These are phyloP conservation scores for Candida ipomoeae DNA, from an alignment of 805 yeast genomes.

Conservation along the genomic window DNA sequence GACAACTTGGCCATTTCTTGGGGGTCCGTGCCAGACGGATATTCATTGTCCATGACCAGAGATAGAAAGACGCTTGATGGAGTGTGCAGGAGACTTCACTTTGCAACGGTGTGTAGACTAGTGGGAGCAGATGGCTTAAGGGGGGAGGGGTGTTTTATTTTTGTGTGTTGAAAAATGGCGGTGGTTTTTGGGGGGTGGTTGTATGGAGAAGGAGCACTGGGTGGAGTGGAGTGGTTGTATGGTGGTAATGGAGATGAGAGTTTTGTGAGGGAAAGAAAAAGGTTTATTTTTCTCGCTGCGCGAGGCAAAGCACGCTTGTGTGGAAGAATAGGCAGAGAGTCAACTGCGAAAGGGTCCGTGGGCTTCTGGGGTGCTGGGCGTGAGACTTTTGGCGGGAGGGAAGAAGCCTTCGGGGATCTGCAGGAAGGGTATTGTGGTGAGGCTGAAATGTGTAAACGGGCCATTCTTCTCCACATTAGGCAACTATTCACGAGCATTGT, in stretches of 20 bases:
- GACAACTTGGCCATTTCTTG: constrained; percentile 6
- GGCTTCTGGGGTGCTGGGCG: background rate
- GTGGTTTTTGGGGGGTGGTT: background rate
- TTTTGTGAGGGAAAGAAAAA: background rate
- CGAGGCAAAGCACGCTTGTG: background rate
- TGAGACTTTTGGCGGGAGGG: background rate
- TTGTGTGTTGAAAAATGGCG: background rate
- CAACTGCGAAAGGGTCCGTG: background rate
- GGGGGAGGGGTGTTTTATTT: background rate
- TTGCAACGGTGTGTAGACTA: background rate
- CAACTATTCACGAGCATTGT: background rate
- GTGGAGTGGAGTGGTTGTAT: background rate
- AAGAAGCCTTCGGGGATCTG: too few relatives aligned
- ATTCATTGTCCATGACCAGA: constrained; percentile 3
- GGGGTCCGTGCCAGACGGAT: constrained; percentile 4
- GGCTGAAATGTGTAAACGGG: too few relatives aligned
- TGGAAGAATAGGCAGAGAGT: too few relatives aligned
- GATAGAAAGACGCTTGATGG: background rate
- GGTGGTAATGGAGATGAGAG: background rate
- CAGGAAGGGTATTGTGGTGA: too few relatives aligned
- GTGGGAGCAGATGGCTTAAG: background rate
- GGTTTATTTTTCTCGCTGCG: constrained; percentile 1
- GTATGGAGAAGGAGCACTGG: background rate
- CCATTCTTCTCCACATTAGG: background rate
- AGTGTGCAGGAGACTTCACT: background rate